phyloP scores from a whole-genome alignment of 257 asterid genomes.

The Echium plantagineum region DNA sequence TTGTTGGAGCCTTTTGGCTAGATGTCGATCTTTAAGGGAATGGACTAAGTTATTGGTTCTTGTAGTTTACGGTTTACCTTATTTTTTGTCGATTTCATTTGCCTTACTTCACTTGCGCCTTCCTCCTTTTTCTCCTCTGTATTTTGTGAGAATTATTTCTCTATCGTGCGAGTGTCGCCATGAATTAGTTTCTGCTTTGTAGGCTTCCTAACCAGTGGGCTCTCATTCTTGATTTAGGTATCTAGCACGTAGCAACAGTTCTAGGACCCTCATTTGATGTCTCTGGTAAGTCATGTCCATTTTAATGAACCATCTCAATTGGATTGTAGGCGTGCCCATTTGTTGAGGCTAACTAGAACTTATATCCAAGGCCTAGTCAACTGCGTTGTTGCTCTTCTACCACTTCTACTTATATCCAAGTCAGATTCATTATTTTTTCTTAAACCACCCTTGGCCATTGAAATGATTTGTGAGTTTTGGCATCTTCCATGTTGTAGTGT shows the following conservation, averaged over 20 bases:
- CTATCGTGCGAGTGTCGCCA: slow-evolving; percentile 2
- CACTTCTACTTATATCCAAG: not conserved
- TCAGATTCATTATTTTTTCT: not conserved
- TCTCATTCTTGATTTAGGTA: slow-evolving; percentile 79
- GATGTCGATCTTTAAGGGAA: too few relatives aligned
- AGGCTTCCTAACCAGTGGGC: slow-evolving; percentile 44
- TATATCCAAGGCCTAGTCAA: not conserved
- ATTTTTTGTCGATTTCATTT: not conserved
- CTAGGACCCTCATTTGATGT: slow-evolving; percentile 64
- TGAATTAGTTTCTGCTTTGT: slow-evolving; percentile 2
- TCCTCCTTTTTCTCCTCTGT: slow-evolving; percentile 4
- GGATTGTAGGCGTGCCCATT: slow-evolving; percentile 7
- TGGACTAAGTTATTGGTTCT: too few relatives aligned
- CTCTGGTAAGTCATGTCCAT: slow-evolving; percentile 61
- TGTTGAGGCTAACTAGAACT: not conserved
- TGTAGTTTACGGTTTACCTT: not conserved
- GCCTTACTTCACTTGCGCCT: not conserved
- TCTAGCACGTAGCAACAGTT: slow-evolving; percentile 77
- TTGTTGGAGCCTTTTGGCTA: not conserved
- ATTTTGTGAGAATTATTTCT: not conserved
- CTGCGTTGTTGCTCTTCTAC: not conserved
- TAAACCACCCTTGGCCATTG: not conserved
- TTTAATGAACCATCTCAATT: slow-evolving; percentile 7
- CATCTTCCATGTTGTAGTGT: slow-evolving; percentile 5
- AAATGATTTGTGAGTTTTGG: not conserved